A percentile compares a stretch with the other conserved stretches of the same genome.
These are phyloP conservation scores for Ceratobasidium sp. DNA, from an alignment of 1,284 basidiomycete genomes.

Conservation along the genomic window DNA sequence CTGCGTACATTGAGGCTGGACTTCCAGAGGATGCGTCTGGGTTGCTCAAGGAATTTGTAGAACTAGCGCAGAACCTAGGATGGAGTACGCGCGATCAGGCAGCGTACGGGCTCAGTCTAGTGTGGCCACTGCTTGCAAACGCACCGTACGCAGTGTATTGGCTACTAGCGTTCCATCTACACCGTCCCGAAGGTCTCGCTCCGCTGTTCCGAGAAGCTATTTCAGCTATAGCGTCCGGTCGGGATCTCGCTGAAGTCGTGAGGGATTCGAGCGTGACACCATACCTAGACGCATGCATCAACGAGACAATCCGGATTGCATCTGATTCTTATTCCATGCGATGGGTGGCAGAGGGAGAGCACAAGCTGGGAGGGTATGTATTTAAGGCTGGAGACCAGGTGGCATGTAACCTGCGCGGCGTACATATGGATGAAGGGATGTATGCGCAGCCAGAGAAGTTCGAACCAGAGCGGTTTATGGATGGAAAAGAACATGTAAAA, in stretches of 20 bases:
- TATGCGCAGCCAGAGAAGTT: constrained; percentile 43
- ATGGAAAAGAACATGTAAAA: constrained; percentile 13
- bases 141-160: constrained; percentile 53
- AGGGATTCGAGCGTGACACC: constrained; percentile 30
- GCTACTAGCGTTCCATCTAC: constrained; percentile 53
- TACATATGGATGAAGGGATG: constrained; percentile 48
- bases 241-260: constrained; percentile 17
- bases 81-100: constrained; percentile 51
- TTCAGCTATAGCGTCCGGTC: constrained; percentile 35
- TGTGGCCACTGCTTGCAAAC: constrained; percentile 55
- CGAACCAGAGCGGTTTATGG: constrained; percentile 44
- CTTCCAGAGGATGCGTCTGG: constrained; percentile 45
- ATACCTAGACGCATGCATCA: constrained; percentile 40
- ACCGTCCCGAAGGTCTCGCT: constrained; percentile 50
- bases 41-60: constrained; percentile 49
- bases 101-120: constrained; percentile 47
- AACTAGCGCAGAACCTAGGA: constrained; percentile 47
- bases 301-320: constrained; percentile 45
- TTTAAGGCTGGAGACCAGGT: constrained; percentile 51
- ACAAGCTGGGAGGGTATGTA: constrained; percentile 41
- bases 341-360: constrained; percentile 24
- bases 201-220: constrained; percentile 53
- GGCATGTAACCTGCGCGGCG: constrained; percentile 50
- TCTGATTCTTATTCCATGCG: constrained; percentile 47
- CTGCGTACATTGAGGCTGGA: constrained; percentile 51